Conservation (phyloP, 306 rosid genomes). For the Acmispon strigosus region DNA sequence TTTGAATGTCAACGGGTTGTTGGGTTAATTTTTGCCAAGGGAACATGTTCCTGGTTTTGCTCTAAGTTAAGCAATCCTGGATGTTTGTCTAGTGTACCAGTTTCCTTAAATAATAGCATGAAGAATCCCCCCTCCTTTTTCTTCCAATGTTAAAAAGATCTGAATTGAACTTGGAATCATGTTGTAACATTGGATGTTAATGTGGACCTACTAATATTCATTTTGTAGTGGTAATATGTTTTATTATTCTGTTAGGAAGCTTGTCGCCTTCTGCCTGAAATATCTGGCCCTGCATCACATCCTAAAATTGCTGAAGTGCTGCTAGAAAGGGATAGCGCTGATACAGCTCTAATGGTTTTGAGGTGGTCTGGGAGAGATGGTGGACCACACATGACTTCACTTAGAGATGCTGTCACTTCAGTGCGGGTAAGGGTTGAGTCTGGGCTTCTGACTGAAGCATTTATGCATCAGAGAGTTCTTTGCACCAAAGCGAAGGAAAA, state of each 20-base stretch:
- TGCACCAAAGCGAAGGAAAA: slow-evolving; percentile 62
- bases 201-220: background rate
- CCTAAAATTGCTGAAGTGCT: slow-evolving; percentile 96
- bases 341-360: slow-evolving; percentile 82
- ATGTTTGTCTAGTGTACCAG: background rate
- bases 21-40: background rate
- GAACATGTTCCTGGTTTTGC: background rate
- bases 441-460: slow-evolving; percentile 95
- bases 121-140: background rate
- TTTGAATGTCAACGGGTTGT: background rate
- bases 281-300: slow-evolving; percentile 76
- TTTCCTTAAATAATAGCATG: background rate
- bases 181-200: background rate
- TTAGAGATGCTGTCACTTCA: slow-evolving; percentile 86
- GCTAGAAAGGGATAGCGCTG: slow-evolving; percentile 82
- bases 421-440: slow-evolving; percentile 95
- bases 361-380: slow-evolving; percentile 93
- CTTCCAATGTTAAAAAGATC: background rate
- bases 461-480: slow-evolving; percentile 82
- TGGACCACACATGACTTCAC: slow-evolving; percentile 51
- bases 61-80: background rate
- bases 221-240: slow-evolving; percentile 16
- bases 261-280: slow-evolving; percentile 79
- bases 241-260: slow-evolving; percentile 71
- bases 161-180: background rate